These are phyloP conservation scores for Dendrostoma leiphaemia DNA, from an alignment of 2,329 filamentous ascomycete genomes.

Conservation along the genomic window DNA sequence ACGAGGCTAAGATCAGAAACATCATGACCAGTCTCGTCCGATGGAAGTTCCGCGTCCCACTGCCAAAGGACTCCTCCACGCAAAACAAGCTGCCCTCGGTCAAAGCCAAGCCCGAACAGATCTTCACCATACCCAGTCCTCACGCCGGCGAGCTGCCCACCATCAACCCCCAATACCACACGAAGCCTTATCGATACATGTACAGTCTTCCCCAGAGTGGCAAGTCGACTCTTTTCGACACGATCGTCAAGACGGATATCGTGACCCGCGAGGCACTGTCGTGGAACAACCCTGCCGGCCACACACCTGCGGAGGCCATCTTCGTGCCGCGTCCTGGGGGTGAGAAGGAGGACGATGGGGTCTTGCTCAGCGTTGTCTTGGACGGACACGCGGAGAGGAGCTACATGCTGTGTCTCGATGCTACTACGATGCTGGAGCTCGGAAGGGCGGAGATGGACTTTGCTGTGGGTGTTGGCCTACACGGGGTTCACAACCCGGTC, in stretches of 20 bases:
- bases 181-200: conserved; percentile 55
- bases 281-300: conserved; percentile 57
- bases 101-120: background rate
- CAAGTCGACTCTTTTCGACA: conserved; percentile 59
- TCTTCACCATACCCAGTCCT: conserved; percentile 46
- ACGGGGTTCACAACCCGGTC: conserved; percentile 49
- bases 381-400: conserved; percentile 58
- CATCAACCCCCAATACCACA: conserved; percentile 58
- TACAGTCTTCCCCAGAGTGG: conserved; percentile 58
- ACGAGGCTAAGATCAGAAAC: conserved; percentile 36
- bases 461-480: conserved; percentile 63
- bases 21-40: conserved; percentile 39
- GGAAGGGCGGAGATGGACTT: conserved; percentile 63
- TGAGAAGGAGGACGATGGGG: conserved; percentile 29
- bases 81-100: background rate
- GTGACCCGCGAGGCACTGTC: conserved; percentile 46
- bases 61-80: background rate
- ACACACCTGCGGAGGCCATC: conserved; percentile 69
- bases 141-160: conserved; percentile 63
- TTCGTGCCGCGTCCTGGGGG: conserved; percentile 56
- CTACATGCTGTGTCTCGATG: conserved; percentile 66
- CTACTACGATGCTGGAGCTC: conserved; percentile 59
- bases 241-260: conserved; percentile 64
- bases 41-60: conserved; percentile 40
- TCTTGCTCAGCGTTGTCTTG: conserved; percentile 53